Evolutionary conservation across 805 yeast genomes (phyloP).

Genomic region (Metschnikowia borealis): DNA sequence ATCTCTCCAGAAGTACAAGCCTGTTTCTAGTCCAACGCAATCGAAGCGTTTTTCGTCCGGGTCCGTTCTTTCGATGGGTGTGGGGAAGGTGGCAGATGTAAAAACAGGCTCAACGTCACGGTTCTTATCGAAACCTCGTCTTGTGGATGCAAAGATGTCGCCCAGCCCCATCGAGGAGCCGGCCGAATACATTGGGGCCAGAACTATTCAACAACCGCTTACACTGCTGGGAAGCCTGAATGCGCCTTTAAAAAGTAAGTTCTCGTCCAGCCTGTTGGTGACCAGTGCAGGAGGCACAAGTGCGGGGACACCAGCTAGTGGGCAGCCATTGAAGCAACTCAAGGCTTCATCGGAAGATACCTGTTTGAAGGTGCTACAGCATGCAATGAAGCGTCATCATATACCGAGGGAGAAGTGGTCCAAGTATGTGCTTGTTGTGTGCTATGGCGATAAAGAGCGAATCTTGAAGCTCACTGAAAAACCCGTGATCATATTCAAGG

Average conservation of each 20-base stretch:
- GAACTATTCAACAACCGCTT: slow-evolving; percentile 4
- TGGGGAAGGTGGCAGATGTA: slow-evolving; percentile 34
- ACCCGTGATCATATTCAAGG: slow-evolving; percentile 83
- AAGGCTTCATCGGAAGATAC: slow-evolving; percentile 89
- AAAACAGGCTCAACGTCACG: slow-evolving; percentile 7
- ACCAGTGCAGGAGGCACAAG: slow-evolving; percentile 2
- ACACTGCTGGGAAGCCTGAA: slow-evolving; percentile 1
- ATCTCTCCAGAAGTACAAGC: slow-evolving; percentile 4
- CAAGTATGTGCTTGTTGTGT: slow-evolving; percentile 81
- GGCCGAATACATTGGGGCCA: slow-evolving; percentile 1
- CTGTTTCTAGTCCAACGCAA: slow-evolving; percentile 17
- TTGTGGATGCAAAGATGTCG: slow-evolving; percentile 12
- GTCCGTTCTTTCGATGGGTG: slow-evolving; percentile 37
- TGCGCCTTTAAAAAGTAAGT: slow-evolving; percentile 6
- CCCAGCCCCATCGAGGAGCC: slow-evolving; percentile 8
- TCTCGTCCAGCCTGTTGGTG: slow-evolving; percentile 11
- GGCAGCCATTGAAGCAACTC: slow-evolving; percentile 71
- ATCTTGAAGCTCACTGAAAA: slow-evolving; percentile 78
- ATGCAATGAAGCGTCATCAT: slow-evolving; percentile 82
- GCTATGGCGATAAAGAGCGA: slow-evolving; percentile 88
- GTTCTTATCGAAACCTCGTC: slow-evolving; percentile 13
- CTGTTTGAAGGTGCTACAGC: slow-evolving; percentile 80
- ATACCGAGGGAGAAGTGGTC: slow-evolving; percentile 78
- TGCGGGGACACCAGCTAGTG: slow-evolving; percentile 2
- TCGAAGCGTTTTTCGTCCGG: slow-evolving; percentile 37